Conservation (phyloP, 1,139 yeast genomes). For the Suhomyces guaymorum region DNA sequence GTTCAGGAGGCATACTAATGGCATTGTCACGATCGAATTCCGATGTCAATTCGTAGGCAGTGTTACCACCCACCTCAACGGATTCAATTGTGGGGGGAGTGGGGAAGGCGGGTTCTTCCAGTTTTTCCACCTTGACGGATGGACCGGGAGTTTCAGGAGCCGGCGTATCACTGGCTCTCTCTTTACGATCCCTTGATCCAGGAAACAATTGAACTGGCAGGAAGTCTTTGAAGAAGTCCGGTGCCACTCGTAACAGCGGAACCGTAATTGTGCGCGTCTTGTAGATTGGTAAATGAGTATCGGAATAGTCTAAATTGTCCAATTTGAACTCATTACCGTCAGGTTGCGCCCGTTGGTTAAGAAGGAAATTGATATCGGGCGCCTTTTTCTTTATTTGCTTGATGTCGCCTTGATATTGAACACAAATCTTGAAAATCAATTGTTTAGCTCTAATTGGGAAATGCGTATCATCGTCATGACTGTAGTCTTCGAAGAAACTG, state of each 20-base stretch:
- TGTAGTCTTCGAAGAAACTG: slow-evolving; percentile 13
- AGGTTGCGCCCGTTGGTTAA: slow-evolving; percentile 12
- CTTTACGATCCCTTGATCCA: slow-evolving; percentile 1
- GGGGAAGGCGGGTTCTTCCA: background rate
- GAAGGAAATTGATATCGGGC: slow-evolving; percentile 17
- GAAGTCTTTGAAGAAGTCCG: slow-evolving; percentile 13
- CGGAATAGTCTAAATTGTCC: slow-evolving; percentile 13
- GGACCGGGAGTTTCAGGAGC: slow-evolving; percentile 4
- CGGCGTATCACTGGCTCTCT: background rate
- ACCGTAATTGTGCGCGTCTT: slow-evolving; percentile 15
- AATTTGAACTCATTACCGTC: slow-evolving; percentile 8
- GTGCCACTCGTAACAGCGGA: slow-evolving; percentile 10
- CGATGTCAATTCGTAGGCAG: background rate
- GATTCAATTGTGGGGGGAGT: background rate
- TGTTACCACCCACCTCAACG: background rate
- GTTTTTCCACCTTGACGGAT: background rate
- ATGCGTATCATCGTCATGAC: slow-evolving; percentile 11
- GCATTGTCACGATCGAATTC: background rate
- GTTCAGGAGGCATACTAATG: background rate
- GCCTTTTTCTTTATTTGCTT: slow-evolving; percentile 6
- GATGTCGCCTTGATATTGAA: slow-evolving; percentile 11
- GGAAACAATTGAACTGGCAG: slow-evolving; percentile 16
- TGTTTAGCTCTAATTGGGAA: slow-evolving; percentile 9
- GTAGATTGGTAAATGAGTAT: slow-evolving; percentile 17
- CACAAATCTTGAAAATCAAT: slow-evolving; percentile 13